Base-by-base conservation (phyloP, 2,329 filamentous ascomycete genomes). In the Moelleriella libera region DNA sequence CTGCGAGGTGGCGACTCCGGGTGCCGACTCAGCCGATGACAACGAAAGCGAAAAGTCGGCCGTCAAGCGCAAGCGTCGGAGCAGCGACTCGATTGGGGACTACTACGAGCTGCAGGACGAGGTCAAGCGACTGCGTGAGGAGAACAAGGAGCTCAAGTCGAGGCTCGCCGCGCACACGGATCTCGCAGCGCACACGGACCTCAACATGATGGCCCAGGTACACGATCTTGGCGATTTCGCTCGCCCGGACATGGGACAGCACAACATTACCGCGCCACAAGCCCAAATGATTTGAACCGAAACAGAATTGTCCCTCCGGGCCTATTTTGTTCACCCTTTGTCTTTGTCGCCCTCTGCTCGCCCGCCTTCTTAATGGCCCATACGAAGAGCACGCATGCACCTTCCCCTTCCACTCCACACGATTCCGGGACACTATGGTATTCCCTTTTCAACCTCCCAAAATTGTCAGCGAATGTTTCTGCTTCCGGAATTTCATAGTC, bases 81-180 rank as follows among this genome's bases (percentile, higher is more conserved):
- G 52, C 2, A 67, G 61, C 41, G 60, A 21, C 21, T 21, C 21
- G 21, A 21, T 3, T 21, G 21, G 21, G 21, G 52, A 54, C 1
- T 66, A 69, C 43, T 74, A 63, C 14, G 74, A 76, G 43, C 66
- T 85, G 32, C 77, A 76, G 21, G 73, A 78, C 44, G 80, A 86
- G 58, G 64, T 84, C 51, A 85, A 84, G 64, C 72, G 80, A 34
- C 65, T 87, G 37, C 72, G 75, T n/a, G 68, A 68, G 43, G 82
- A 86, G 60, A 81, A 83, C 50, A 69, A 78, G 52, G 76, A 80
- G 54, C 66, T 82, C 44, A 69, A 68, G 51, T 58, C 62, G 12
- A 68, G 76, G 49, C 63, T 76, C 50, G 66, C 74, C 40, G 63
- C 68, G 41, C 73, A 76, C 51, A 21, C 21, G 21, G 21, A 21